These are phyloP conservation scores for Ceratocystis cacaofunesta DNA, from an alignment of 2,329 filamentous ascomycete genomes.

Conservation along the genomic window DNA sequence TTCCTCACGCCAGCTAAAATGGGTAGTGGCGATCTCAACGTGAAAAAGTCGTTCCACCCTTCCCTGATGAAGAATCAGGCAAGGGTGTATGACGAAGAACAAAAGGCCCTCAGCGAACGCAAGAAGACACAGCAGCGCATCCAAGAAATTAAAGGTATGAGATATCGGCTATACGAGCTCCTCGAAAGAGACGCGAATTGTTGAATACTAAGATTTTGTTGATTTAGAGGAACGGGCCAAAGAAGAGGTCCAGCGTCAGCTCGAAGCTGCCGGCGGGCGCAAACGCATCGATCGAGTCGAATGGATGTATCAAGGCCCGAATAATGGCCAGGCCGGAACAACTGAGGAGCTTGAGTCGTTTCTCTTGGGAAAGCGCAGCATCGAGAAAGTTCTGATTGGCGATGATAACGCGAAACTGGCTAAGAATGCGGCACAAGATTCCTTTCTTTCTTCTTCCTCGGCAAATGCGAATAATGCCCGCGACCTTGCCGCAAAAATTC, in stretches of 20 bases:
- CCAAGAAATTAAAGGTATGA: constrained; percentile 58
- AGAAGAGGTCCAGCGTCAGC: constrained; percentile 77
- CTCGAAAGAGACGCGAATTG: neutral
- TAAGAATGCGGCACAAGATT: constrained; percentile 52
- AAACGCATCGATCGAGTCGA: constrained; percentile 75
- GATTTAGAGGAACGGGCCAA: constrained; percentile 65
- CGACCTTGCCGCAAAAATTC: constrained; percentile 73
- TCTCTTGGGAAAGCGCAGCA: constrained; percentile 76
- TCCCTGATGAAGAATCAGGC: constrained; percentile 79
- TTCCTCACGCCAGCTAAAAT: constrained; percentile 35
- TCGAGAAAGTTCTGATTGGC: constrained; percentile 68
- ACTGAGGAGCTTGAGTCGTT: constrained; percentile 89
- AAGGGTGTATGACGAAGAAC: constrained; percentile 80
- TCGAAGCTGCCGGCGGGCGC: constrained; percentile 74
- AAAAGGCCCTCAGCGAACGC: constrained; percentile 83
- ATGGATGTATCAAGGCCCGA: constrained; percentile 95
- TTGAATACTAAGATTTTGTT: neutral
- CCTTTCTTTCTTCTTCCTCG: constrained; percentile 33
- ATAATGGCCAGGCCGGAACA: constrained; percentile 57
- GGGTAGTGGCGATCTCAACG: constrained; percentile 87
- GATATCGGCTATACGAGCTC: neutral
- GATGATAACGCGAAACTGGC: constrained; percentile 67
- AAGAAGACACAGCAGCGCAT: constrained; percentile 84
- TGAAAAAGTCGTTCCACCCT: constrained; percentile 94
- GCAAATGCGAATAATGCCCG: constrained; percentile 58